A percentile compares a stretch with the other conserved stretches of the same genome.
Evolutionary conservation across 179 eudicot species (phyloP).

Genomic region (Corrigiola litoralis): DNA sequence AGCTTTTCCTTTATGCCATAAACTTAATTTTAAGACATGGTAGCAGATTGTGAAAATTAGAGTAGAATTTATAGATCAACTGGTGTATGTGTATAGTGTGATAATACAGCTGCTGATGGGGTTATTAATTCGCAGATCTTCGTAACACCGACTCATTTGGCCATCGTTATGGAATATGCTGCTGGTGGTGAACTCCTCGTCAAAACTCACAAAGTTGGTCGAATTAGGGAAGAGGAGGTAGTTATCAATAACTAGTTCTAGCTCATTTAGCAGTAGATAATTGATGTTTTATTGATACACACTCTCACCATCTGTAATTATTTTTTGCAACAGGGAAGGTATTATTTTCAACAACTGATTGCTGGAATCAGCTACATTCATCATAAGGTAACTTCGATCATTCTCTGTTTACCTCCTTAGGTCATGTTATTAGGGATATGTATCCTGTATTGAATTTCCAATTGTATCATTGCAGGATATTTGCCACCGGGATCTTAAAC

Average conservation of each 20-base stretch:
- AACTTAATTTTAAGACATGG: too few species aligned
- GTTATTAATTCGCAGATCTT: constrained; percentile 22
- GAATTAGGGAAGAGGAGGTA: constrained; percentile 51
- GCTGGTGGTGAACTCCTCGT: constrained; percentile 47
- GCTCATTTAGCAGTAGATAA: not conserved
- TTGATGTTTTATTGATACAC: too few species aligned
- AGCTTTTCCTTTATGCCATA: not conserved
- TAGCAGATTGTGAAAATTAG: too few species aligned
- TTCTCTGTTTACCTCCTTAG: too few species aligned
- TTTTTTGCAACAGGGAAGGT: constrained; percentile 46
- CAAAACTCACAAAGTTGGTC: constrained; percentile 41
- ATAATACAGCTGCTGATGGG: too few species aligned
- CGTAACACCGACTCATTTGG: constrained; percentile 42
- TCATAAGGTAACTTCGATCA: constrained; percentile 72
- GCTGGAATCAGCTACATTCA: constrained; percentile 84
- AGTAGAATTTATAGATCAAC: not conserved
- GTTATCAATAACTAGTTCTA: not conserved
- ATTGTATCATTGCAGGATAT: constrained; percentile 94
- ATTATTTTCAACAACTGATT: constrained; percentile 72
- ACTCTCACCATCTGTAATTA: not conserved
- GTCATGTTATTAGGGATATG: too few species aligned
- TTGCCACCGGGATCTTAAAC: constrained; percentile 88
- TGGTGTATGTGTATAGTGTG: not conserved
- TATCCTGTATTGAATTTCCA: too few species aligned
- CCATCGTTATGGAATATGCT: constrained; percentile 51